Conservation (phyloP, 2,329 filamentous ascomycete genomes). For the Chaetomium olivaceum region DNA sequence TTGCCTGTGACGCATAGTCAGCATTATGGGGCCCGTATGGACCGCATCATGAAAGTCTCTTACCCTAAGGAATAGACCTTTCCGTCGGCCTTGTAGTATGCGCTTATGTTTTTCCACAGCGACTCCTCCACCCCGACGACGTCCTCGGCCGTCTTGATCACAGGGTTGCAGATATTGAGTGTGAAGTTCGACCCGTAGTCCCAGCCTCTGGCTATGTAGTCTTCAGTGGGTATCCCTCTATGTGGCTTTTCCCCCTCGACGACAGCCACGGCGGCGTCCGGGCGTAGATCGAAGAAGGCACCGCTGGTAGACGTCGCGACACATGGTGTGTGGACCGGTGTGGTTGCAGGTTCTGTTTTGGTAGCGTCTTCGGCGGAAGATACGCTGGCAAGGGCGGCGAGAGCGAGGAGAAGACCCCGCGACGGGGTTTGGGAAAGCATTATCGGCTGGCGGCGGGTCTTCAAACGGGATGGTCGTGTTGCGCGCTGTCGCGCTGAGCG, state of each 20-base stretch:
- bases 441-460: background rate
- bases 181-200: constrained; percentile 83
- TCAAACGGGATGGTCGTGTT: background rate
- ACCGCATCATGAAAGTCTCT: constrained; percentile 36
- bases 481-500: constrained; percentile 23
- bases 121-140: constrained; percentile 64
- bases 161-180: constrained; percentile 75
- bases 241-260: constrained; percentile 48
- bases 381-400: constrained; percentile 40
- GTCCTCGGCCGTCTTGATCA: constrained; percentile 65
- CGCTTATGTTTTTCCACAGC: constrained; percentile 73
- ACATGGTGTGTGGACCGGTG: constrained; percentile 50
- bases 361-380: constrained; percentile 27
- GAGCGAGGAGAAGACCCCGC: constrained; percentile 36
- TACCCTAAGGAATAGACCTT: constrained; percentile 75
- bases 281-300: constrained; percentile 60
- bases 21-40: background rate
- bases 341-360: constrained; percentile 38
- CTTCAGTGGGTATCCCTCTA: constrained; percentile 46
- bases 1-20: constrained; percentile 43
- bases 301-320: constrained; percentile 58
- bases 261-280: constrained; percentile 51
- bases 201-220: constrained; percentile 68
- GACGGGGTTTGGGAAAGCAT: constrained; percentile 33
- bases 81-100: constrained; percentile 68